Evolutionary conservation across 257 asterid species (phyloP).

Genomic region (Solanum appendiculatum): DNA sequence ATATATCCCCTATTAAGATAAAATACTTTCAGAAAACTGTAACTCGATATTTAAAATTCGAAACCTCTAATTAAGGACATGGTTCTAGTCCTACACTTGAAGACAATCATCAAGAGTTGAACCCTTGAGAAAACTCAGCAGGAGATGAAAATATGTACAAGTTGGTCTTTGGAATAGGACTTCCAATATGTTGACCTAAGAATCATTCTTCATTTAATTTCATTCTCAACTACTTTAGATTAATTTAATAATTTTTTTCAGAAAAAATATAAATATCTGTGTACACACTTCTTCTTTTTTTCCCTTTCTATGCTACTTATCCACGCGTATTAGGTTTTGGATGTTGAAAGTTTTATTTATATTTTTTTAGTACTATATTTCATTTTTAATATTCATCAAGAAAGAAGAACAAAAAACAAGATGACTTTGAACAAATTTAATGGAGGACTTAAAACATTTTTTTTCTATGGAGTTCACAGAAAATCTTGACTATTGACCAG

Average conservation of each 20-base stretch:
- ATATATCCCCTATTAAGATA: not conserved
- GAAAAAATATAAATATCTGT: not conserved
- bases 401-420: not conserved
- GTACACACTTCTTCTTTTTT: not conserved
- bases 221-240: not conserved
- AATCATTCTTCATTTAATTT: not conserved
- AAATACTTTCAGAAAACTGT: accelerated
- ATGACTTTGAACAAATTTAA: not conserved
- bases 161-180: not conserved
- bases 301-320: not conserved
- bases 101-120: not conserved
- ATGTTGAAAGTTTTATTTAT: not conserved
- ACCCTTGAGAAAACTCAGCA: not conserved
- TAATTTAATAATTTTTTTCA: not conserved
- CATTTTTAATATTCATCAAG: not conserved
- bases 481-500: not conserved
- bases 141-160: not conserved
- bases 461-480: not conserved
- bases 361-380: not conserved
- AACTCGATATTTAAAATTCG: not conserved
- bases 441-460: not conserved
- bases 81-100: not conserved
- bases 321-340: not conserved
- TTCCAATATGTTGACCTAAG: not conserved
- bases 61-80: accelerated